A percentile compares a stretch with the other conserved stretches of the same genome.
Conservation (phyloP, 2,329 filamentous ascomycete genomes). For the Hymenoscyphus fructigenus region DNA sequence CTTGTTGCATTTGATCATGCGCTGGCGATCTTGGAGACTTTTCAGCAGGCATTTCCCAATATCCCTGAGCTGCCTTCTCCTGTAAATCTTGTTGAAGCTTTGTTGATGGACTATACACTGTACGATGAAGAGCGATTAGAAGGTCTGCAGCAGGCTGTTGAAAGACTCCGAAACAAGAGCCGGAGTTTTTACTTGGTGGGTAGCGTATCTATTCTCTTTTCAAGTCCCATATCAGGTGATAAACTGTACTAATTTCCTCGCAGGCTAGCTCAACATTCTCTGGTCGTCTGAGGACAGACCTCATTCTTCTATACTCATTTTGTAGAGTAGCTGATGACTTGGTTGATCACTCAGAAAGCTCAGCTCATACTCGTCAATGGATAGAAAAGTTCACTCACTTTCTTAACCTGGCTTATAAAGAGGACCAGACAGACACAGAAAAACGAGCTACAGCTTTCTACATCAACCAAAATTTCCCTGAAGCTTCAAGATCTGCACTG, state of each 20-base stretch:
- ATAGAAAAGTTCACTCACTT: slow-evolving; percentile 58
- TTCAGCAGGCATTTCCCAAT: slow-evolving; percentile 55
- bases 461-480: slow-evolving; percentile 32
- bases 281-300: slow-evolving; percentile 64
- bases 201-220: neutral
- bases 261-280: slow-evolving; percentile 65
- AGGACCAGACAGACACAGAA: slow-evolving; percentile 29
- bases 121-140: slow-evolving; percentile 59
- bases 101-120: slow-evolving; percentile 44
- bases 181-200: slow-evolving; percentile 64
- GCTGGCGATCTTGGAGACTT: slow-evolving; percentile 62
- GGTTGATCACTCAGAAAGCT: slow-evolving; percentile 60
- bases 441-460: slow-evolving; percentile 21
- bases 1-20: slow-evolving; percentile 68
- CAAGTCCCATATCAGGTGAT: neutral
- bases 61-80: slow-evolving; percentile 51
- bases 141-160: slow-evolving; percentile 59
- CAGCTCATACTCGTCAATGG: slow-evolving; percentile 55
- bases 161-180: slow-evolving; percentile 61
- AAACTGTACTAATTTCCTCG: neutral
- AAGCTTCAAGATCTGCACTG: slow-evolving; percentile 46
- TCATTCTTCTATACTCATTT: slow-evolving; percentile 67
- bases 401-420: slow-evolving; percentile 52
- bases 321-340: slow-evolving; percentile 73
- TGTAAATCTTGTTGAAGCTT: slow-evolving; percentile 49